Base-by-base conservation (phyloP, 352 stramenopile species). In the Globisporangium viniferum region DNA sequence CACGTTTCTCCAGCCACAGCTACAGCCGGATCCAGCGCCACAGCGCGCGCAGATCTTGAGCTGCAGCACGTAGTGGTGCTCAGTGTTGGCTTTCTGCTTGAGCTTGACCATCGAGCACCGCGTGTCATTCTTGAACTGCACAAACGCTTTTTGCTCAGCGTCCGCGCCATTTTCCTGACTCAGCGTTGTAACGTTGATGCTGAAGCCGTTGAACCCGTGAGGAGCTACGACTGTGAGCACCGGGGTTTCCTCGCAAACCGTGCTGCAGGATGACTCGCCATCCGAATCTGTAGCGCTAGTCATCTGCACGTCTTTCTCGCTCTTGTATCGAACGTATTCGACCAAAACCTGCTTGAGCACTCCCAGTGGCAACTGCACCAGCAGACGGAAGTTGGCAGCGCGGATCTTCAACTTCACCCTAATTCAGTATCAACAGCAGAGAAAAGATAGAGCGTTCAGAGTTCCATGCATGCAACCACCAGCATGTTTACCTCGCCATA, bases 301-400 rank as follows among this genome's bases (percentile, higher is more conserved):
- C 15, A n/a, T 57, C n/a, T 59, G 29, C 2, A 27, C 7, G 2
- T 44, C 33, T 41, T 48, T 33, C 20, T 54, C 49, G 15, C 29
- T 51, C 24, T 49, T 44, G 15, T 62, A 49, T 3, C 49, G 55
- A 20, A 63, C 9, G 58, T 61, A 72, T 22, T 36, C 41, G 27
- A 82, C 8, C 15, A 84, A 22, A 15, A 76, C 53, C 3, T 59
- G 69, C 55, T 86, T 88, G 24, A 88, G 46, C 18, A 67, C 29
- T 14, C 48, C 15, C 1, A 90, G 31, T 1, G 79, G 74, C n/a
- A 79, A 20, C 9, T 81, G 64, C 4, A 70, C 67, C 3, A 82
- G 33, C 39, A 64, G 56, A 39, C 74, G 66, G 44, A 73, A 60
- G 29, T 33, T 66, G 22, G 22, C 22, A 15, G 62, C 29, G 20